These are phyloP conservation scores for Hemerocallis citrina DNA, from an alignment of 106 monocot genomes.

Conservation along the genomic window DNA sequence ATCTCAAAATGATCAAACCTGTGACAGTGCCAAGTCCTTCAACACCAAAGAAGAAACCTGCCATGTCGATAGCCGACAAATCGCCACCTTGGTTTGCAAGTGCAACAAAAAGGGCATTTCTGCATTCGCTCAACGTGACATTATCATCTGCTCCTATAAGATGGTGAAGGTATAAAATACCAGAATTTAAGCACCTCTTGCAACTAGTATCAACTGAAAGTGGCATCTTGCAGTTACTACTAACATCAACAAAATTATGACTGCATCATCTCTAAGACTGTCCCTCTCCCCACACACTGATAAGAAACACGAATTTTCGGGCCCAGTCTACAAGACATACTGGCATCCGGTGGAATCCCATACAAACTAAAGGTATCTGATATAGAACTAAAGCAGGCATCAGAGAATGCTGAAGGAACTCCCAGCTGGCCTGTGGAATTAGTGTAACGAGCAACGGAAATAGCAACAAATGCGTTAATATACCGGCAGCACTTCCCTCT, in stretches of 20 bases:
- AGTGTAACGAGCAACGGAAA: slow-evolving; percentile 74
- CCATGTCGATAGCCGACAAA: slow-evolving; percentile 34
- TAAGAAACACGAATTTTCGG: slow-evolving; percentile 79
- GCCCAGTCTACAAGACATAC: slow-evolving; percentile 61
- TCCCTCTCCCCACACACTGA: slow-evolving; percentile 73
- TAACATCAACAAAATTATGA: slow-evolving; percentile 68
- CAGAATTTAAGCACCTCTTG: slow-evolving; percentile 78
- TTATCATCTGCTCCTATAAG: slow-evolving; percentile 70
- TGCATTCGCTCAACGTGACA: slow-evolving; percentile 72
- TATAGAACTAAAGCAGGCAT: slow-evolving; percentile 54
- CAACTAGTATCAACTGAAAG: slow-evolving; percentile 47
- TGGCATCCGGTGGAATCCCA: slow-evolving; percentile 55
- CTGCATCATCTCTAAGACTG: slow-evolving; percentile 84
- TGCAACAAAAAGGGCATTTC: slow-evolving; percentile 83
- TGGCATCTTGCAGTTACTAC: slow-evolving; percentile 46
- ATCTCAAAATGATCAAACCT: slow-evolving; percentile 27
- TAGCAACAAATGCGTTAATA: slow-evolving; percentile 75
- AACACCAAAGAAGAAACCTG: slow-evolving; percentile 88
- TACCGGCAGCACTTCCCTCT: slow-evolving; percentile 75
- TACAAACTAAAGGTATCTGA: slow-evolving; percentile 48
- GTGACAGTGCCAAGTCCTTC: slow-evolving; percentile 36
- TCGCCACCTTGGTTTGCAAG: slow-evolving; percentile 57
- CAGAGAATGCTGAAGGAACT: slow-evolving; percentile 72
- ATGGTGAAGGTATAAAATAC: slow-evolving; percentile 70
- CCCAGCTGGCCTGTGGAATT: slow-evolving; percentile 73